A percentile compares a stretch with the other conserved stretches of the same genome.
phyloP scores from a whole-genome alignment of 2,329 filamentous ascomycete species.

The Fusarium sp. region DNA sequence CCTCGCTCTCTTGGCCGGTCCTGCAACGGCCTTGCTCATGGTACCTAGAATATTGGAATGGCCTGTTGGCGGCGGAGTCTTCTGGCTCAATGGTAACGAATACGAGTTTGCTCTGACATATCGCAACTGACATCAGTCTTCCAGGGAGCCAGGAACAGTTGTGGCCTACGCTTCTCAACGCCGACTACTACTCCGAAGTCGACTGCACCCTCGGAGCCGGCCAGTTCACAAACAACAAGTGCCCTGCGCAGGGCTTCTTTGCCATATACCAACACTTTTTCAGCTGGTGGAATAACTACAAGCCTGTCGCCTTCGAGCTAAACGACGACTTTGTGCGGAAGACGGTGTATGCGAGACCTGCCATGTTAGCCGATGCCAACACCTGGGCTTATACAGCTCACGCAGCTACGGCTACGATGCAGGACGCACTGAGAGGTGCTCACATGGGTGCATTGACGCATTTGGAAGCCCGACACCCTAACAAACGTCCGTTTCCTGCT shows the following conservation, averaged over 20 bases:
- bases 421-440: not conserved
- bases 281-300: conserved; percentile 9
- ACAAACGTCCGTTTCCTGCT: not conserved
- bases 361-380: not conserved
- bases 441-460: not conserved
- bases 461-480: not conserved
- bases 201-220: not conserved
- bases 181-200: not conserved
- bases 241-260: not conserved
- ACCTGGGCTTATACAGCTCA: conserved; percentile 19
- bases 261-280: conserved; percentile 5
- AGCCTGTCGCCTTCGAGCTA: conserved; percentile 1
- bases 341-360: conserved; percentile 1
- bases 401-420: conserved; percentile 3
- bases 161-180: conserved; percentile 1
- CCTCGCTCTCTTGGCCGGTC: conserved; percentile 20
- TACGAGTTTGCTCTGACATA: not conserved
- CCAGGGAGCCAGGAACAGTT: not conserved
- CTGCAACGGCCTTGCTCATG: conserved; percentile 19
- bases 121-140: not conserved
- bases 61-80: conserved; percentile 12
- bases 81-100: conserved; percentile 17
- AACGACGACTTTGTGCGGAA: conserved; percentile 12
- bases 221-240: not conserved
- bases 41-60: conserved; percentile 13